Evolutionary conservation across 2,329 filamentous ascomycete genomes (phyloP).

Genomic region (Venturia effusa): DNA sequence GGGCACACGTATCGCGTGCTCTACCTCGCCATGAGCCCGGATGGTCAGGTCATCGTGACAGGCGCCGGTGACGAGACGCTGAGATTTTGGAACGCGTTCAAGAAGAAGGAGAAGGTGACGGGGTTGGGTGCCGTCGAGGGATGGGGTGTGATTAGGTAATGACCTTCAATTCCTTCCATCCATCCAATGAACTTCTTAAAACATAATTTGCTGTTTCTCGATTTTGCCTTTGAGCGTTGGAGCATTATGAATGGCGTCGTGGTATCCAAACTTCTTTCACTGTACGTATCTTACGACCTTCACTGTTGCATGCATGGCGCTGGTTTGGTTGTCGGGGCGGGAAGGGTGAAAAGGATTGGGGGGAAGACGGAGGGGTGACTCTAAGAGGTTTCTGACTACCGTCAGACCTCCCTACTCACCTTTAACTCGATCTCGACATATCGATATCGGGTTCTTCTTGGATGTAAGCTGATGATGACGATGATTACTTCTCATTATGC

Average conservation of each 20-base stretch:
- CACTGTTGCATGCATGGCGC: neutral
- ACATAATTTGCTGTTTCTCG: neutral
- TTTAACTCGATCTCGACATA: neutral
- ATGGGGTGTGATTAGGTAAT: slow-evolving; percentile 8
- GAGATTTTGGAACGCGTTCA: slow-evolving; percentile 94
- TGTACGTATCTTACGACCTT: neutral
- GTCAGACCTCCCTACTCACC: neutral
- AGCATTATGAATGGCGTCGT: neutral
- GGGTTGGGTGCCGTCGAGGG: slow-evolving; percentile 3
- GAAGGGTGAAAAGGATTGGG: too few relatives aligned
- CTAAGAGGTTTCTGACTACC: neutral
- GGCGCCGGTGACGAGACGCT: slow-evolving; percentile 94
- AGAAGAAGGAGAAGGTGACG: slow-evolving; percentile 35
- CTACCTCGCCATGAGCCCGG: slow-evolving; percentile 94
- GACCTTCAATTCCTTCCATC: neutral
- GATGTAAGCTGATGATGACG: neutral
- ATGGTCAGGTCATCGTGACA: slow-evolving; percentile 86
- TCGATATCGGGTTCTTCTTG: neutral
- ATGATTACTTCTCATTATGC: too few relatives aligned
- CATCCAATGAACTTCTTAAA: neutral
- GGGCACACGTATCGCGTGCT: slow-evolving; percentile 95
- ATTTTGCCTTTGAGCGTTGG: neutral
- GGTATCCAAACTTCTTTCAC: neutral
- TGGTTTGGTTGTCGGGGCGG: too few relatives aligned
- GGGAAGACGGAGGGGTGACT: too few relatives aligned